These are phyloP conservation scores for Schoenoplectus tabernaemontani DNA, from an alignment of 202 grass and related monocot genomes.

Conservation along the genomic window DNA sequence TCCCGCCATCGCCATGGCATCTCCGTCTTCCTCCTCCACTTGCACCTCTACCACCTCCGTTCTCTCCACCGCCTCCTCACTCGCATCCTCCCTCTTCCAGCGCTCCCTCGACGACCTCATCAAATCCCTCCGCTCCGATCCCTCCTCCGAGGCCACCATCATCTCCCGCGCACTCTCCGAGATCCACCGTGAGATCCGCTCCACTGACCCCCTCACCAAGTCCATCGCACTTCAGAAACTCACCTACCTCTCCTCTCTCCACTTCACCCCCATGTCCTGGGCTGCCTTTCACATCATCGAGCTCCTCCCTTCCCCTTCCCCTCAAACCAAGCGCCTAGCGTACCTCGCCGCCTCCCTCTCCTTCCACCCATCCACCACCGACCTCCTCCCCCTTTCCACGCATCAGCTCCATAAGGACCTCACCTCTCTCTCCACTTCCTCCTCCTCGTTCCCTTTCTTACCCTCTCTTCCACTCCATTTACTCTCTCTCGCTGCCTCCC, in stretches of 20 bases:
- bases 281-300: constrained; percentile 78
- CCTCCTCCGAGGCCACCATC: constrained; percentile 39
- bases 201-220: constrained; percentile 53
- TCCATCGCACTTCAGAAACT: constrained; percentile 71
- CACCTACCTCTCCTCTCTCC: constrained; percentile 76
- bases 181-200: constrained; percentile 92
- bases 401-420: constrained; percentile 91
- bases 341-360: constrained; percentile 79
- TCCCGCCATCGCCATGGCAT: constrained; percentile 17
- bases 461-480: constrained; percentile 55
- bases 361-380: constrained; percentile 68
- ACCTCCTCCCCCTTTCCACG: constrained; percentile 65
- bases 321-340: constrained; percentile 52
- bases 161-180: constrained; percentile 56
- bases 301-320: constrained; percentile 64
- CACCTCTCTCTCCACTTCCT: constrained; percentile 28
- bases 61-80: constrained; percentile 31
- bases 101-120: constrained; percentile 76
- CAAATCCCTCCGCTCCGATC: constrained; percentile 50
- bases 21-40: neutral
- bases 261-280: constrained; percentile 47
- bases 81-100: constrained; percentile 80
- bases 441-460: constrained; percentile 31
- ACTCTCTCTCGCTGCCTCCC: constrained; percentile 43
- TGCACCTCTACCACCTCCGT: constrained; percentile 8